phyloP scores from a whole-genome alignment of 805 yeast species.

The Ogataea henricii region DNA sequence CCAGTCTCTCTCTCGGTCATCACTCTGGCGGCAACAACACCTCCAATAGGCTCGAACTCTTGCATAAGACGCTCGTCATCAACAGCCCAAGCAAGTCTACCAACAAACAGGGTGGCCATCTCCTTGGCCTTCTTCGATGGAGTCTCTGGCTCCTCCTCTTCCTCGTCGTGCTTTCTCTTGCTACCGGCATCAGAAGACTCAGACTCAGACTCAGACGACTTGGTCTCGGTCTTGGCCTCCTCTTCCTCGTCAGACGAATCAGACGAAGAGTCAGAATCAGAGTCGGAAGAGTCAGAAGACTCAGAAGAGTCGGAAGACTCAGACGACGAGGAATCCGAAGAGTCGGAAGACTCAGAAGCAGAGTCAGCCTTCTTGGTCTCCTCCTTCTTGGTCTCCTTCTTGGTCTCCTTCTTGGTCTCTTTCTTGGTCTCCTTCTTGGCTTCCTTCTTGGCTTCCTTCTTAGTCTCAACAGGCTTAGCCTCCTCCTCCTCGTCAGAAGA shows the following conservation, averaged over 20 bases:
- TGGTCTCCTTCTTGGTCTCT: neutral
- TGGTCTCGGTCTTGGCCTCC: constrained; percentile 21
- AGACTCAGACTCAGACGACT: constrained; percentile 32
- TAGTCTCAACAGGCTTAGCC: neutral
- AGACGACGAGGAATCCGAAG: constrained; percentile 19
- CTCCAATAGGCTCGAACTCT: constrained; percentile 82
- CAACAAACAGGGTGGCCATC: constrained; percentile 91
- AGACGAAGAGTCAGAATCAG: constrained; percentile 23
- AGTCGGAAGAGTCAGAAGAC: constrained; percentile 24
- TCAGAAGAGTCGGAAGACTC: constrained; percentile 19
- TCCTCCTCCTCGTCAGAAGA: constrained; percentile 15
- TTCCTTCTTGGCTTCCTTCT: too few relatives aligned
- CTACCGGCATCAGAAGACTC: constrained; percentile 24
- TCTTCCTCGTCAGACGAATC: constrained; percentile 24
- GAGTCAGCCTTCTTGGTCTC: constrained; percentile 9
- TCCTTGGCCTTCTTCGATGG: constrained; percentile 60
- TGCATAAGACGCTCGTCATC: constrained; percentile 92
- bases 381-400: constrained; percentile 15
- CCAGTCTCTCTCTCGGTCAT: constrained; percentile 83
- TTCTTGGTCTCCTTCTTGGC: neutral
- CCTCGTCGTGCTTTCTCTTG: too few relatives aligned
- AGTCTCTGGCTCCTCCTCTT: constrained; percentile 41
- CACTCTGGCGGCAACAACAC: constrained; percentile 87
- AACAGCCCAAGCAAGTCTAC: constrained; percentile 95
- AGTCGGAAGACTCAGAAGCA: constrained; percentile 3